Conservation (phyloP, 768 basidiomycete genomes). For the Pleurotus ostreatus region DNA sequence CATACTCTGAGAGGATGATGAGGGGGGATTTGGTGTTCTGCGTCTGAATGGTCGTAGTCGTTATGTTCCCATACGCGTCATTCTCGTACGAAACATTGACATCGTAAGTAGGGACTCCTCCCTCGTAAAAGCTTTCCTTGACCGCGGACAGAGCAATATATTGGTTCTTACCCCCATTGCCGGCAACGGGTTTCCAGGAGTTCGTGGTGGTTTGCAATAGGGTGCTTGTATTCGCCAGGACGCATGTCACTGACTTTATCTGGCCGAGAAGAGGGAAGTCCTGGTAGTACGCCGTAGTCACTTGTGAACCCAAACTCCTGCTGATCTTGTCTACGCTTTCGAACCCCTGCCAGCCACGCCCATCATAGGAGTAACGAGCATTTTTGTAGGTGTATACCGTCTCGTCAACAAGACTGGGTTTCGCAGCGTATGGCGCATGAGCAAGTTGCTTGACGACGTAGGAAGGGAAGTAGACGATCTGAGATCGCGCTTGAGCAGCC, state of each 20-base stretch:
- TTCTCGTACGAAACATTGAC: conserved; percentile 1
- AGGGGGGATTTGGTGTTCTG: not conserved
- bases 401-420: not conserved
- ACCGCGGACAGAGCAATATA: not conserved
- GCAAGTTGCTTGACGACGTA: conserved; percentile 6
- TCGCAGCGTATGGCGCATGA: not conserved
- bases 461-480: conserved; percentile 7
- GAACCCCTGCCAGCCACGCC: conserved; percentile 4
- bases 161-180: not conserved
- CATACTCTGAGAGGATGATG: conserved; percentile 1
- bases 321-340: conserved; percentile 4
- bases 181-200: not conserved
- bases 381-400: conserved; percentile 2
- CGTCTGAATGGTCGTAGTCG: not conserved
- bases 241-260: not conserved
- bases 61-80: conserved; percentile 1
- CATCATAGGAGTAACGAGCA: conserved; percentile 6
- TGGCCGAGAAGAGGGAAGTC: not conserved
- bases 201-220: not conserved
- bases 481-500: not conserved
- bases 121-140: conserved; percentile 3
- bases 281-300: not conserved
- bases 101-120: not conserved
- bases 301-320: not conserved
- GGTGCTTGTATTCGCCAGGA: conserved; percentile 2